Percentiles rank a stretch among this genome's conserved stretches.
These are phyloP conservation scores for Prunus fruticosa DNA, from an alignment of 306 rosid genomes.

Conservation along the genomic window DNA sequence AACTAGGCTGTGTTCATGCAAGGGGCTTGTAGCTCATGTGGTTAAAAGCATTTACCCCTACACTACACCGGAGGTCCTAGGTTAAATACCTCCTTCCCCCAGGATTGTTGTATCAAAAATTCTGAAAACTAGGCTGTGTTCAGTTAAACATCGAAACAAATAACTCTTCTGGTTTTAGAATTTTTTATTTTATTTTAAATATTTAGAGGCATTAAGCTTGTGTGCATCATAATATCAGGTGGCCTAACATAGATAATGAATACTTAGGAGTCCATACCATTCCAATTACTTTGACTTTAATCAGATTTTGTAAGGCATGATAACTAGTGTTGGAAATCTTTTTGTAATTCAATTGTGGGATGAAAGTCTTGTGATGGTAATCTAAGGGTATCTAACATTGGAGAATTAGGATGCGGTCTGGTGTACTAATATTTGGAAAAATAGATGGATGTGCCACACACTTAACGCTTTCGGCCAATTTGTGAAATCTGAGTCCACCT, in stretches of 20 bases:
- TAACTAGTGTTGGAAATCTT: background rate
- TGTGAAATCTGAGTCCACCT: background rate
- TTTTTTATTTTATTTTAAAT: background rate
- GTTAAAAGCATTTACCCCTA: too few relatives aligned
- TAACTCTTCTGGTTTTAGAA: background rate
- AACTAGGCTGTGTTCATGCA: background rate
- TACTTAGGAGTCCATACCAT: background rate
- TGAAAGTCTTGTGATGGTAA: background rate
- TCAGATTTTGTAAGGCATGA: background rate
- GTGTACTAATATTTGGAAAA: background rate
- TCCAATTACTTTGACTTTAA: background rate
- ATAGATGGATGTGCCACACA: background rate
- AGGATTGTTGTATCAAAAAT: too few relatives aligned
- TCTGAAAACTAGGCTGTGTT: too few relatives aligned
- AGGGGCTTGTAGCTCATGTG: too few relatives aligned
- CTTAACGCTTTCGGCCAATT: background rate
- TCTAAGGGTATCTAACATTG: background rate
- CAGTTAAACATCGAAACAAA: background rate
- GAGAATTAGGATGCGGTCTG: background rate
- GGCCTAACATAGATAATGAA: background rate
- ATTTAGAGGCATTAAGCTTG: background rate
- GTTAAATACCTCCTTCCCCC: too few relatives aligned
- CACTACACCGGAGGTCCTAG: too few relatives aligned
- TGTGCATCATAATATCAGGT: background rate
- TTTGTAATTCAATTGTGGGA: background rate